phyloP scores from a whole-genome alignment of 2,329 filamentous ascomycete species.

The Xylaria sp. region DNA sequence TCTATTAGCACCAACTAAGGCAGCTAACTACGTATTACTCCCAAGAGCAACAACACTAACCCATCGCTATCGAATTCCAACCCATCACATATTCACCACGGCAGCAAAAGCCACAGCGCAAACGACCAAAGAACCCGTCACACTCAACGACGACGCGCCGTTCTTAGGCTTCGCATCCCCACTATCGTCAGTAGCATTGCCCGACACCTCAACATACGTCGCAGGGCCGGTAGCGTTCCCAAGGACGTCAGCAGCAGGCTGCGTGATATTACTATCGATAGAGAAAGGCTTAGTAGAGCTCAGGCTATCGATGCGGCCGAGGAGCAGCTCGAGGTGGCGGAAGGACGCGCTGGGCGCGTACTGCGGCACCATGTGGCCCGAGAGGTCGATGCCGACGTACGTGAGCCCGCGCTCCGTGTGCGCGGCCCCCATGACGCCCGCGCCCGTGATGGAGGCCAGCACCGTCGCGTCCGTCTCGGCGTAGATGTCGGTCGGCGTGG shows the following conservation, averaged over 20 bases:
- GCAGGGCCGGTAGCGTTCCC: slow-evolving; percentile 48
- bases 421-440: slow-evolving; percentile 75
- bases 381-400: slow-evolving; percentile 70
- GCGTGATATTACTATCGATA: slow-evolving; percentile 44
- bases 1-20: slow-evolving; percentile 9
- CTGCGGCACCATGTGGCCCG: slow-evolving; percentile 76
- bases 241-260: slow-evolving; percentile 42
- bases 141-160: slow-evolving; percentile 1
- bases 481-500: slow-evolving; percentile 44
- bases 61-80: neutral
- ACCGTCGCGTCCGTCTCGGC: slow-evolving; percentile 39
- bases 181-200: neutral
- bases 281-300: slow-evolving; percentile 47
- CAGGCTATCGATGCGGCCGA: slow-evolving; percentile 70
- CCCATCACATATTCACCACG: slow-evolving; percentile 23
- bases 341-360: slow-evolving; percentile 76
- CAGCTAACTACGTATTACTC: neutral
- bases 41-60: neutral
- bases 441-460: slow-evolving; percentile 63
- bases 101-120: slow-evolving; percentile 5
- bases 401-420: slow-evolving; percentile 82
- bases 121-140: neutral
- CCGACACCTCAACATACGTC: slow-evolving; percentile 9
- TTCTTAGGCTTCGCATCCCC: neutral
- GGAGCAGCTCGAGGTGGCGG: slow-evolving; percentile 78